Evolutionary conservation across 768 basidiomycete genomes (phyloP).

Genomic region (Serendipita sp.): DNA sequence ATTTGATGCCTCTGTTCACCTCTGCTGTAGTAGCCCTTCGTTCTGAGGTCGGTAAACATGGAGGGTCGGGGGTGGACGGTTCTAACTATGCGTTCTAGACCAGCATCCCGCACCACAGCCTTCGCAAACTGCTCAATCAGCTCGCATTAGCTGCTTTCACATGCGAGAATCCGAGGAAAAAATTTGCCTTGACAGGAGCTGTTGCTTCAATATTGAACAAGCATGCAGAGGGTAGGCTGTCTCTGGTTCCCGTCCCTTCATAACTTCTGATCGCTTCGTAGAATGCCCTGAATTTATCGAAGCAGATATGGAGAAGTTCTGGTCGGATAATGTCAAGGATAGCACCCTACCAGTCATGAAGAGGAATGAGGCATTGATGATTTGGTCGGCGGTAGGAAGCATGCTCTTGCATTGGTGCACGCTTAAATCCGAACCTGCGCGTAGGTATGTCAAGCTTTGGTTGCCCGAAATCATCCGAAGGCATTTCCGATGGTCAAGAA

Average conservation of each 20-base stretch:
- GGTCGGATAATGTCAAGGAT: slow-evolving; percentile 31
- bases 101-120: slow-evolving; percentile 30
- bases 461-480: slow-evolving; percentile 53
- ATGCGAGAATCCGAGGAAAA: slow-evolving; percentile 16
- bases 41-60: slow-evolving; percentile 37
- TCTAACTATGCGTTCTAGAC: slow-evolving; percentile 25
- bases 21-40: slow-evolving; percentile 47
- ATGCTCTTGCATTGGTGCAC: background rate
- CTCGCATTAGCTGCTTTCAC: slow-evolving; percentile 23
- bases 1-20: slow-evolving; percentile 50
- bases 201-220: slow-evolving; percentile 68
- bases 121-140: slow-evolving; percentile 34
- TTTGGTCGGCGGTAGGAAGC: slow-evolving; percentile 53
- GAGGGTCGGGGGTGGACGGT: background rate
- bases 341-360: slow-evolving; percentile 17
- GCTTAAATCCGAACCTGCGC: background rate
- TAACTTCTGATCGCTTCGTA: slow-evolving; percentile 16
- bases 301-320: slow-evolving; percentile 29
- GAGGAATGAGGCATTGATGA: slow-evolving; percentile 36
- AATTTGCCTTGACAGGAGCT: slow-evolving; percentile 17
- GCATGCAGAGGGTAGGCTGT: slow-evolving; percentile 41
- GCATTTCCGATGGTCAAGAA: slow-evolving; percentile 41
- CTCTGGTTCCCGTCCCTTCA: background rate
- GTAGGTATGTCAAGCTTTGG: slow-evolving; percentile 64
- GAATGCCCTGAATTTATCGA: slow-evolving; percentile 33